Conservation (phyloP, 805 yeast species). For the Kodamaea leandrae region DNA sequence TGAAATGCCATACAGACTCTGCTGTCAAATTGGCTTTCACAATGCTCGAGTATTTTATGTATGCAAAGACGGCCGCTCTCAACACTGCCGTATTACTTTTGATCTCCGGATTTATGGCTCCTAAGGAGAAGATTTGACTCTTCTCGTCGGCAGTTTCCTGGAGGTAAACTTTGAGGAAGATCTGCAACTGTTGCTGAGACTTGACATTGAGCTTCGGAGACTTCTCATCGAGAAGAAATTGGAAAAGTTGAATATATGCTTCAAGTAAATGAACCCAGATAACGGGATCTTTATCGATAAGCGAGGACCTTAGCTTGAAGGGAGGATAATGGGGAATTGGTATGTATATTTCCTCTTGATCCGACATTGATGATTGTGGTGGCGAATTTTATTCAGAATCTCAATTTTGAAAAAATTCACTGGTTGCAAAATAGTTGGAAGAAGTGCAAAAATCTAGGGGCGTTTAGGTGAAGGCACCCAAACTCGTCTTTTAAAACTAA, state of each 20-base stretch:
- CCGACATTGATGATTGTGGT: neutral
- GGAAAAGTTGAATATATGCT: conserved; percentile 54
- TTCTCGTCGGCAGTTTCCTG: conserved; percentile 62
- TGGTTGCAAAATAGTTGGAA: conserved; percentile 1
- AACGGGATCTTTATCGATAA: conserved; percentile 80
- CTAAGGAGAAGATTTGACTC: conserved; percentile 61
- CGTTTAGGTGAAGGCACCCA: no score
- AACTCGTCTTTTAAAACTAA: no score
- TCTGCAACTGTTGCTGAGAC: conserved; percentile 56
- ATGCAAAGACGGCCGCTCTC: conserved; percentile 48
- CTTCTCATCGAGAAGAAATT: conserved; percentile 40
- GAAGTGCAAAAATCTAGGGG: neutral
- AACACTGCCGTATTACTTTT: conserved; percentile 48
- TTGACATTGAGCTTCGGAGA: conserved; percentile 43
- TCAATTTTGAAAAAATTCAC: neutral
- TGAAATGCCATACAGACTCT: conserved; percentile 63
- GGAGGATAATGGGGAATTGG: conserved; percentile 76
- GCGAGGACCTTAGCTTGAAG: conserved; percentile 67
- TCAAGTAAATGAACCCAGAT: conserved; percentile 76
- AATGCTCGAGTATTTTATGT: conserved; percentile 52
- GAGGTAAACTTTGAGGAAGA: conserved; percentile 56
- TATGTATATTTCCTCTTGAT: conserved; percentile 23
- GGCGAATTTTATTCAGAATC: neutral
- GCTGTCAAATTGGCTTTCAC: conserved; percentile 57
- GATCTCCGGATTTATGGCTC: conserved; percentile 71